Evolutionary conservation across 169 alveolate genomes (phyloP).

Genomic region (Cystoisospora suis): DNA sequence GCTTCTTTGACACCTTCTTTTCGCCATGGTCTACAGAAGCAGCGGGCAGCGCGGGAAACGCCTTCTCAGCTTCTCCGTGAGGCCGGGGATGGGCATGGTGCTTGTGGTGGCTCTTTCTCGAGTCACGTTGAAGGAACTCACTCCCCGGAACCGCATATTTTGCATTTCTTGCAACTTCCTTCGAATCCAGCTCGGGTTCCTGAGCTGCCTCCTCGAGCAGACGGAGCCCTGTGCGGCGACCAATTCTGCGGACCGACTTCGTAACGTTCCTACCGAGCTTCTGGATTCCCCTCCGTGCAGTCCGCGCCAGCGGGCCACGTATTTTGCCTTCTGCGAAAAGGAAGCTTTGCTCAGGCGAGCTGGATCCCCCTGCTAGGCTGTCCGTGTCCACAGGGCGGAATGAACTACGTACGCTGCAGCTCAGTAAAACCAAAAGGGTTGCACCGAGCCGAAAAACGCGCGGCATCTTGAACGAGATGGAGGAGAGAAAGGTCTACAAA

Average conservation of each 20-base stretch:
- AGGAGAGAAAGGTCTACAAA: not conserved
- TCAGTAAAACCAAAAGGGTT: not conserved
- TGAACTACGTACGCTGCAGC: not conserved
- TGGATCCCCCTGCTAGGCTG: not conserved
- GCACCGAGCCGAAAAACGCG: not conserved
- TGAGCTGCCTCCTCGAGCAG: not conserved
- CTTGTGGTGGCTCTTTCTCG: no score
- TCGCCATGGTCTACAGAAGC: not conserved
- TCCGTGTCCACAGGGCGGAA: not conserved
- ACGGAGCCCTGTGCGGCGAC: slow-evolving; percentile 9
- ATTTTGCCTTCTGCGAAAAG: not conserved
- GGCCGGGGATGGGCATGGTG: not conserved
- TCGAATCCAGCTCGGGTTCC: not conserved
- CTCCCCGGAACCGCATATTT: no score
- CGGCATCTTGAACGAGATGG: not conserved
- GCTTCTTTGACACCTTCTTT: not conserved
- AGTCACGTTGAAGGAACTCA: no score
- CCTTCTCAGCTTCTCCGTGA: not conserved
- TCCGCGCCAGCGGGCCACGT: slow-evolving; percentile 23
- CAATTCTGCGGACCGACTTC: slow-evolving; percentile 7
- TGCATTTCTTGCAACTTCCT: not conserved
- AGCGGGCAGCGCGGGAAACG: no score
- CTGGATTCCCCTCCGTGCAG: not conserved
- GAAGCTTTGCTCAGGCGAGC: not conserved
- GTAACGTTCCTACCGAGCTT: not conserved